Base-by-base conservation (phyloP, 2,329 filamentous ascomycete species). In the Calonectria pseudoturangicola region DNA sequence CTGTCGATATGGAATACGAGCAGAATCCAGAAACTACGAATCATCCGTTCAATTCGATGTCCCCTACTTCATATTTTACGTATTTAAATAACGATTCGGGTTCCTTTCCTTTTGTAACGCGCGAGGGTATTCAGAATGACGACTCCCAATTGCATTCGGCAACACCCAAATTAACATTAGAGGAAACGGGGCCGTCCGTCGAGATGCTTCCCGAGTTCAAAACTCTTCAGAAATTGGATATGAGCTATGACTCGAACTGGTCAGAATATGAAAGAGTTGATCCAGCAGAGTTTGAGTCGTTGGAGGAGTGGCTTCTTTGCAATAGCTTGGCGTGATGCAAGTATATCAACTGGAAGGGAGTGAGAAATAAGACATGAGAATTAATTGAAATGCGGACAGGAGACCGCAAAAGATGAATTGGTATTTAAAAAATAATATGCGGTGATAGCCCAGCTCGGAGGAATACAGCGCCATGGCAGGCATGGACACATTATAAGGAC, bases 221-320 rank as follows among this genome's bases (percentile, higher is more conserved):
- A 27, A 28, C 41, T 51, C 33, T n/a, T 30, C 45, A 30, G 51
- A 30, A 15, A 50, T 56, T 15, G 27, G 10, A 3, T n/a, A 45
- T 30, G 21, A 36, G 18, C 36, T 1, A 18, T 39, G 36, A 12
- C 27, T 27, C 4, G 25, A 9, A 21, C 2, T 41, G 27, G 15
- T 18, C 36, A 43, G 27, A 54, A 25, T 58, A 21, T 47, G 58
- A 58, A 13, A 27, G 45, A 7, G 25, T 28, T 13, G 68, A 75
- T 50, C 70, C 71, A 43, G 48, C 36, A 25, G 63, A 41, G 25
- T 74, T 79, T 56, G 58, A 70, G 16, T 74, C 72, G 43, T 58
- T 78, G 30, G 70, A 77, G 36, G 66, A 79, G n/a, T 79, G 75
- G 76, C 69, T 74, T 50, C 28, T 54, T 68, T 50, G 56, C 10